Conservation (phyloP, 106 monocot genomes). For the Dendrobium chrysotoxum region DNA sequence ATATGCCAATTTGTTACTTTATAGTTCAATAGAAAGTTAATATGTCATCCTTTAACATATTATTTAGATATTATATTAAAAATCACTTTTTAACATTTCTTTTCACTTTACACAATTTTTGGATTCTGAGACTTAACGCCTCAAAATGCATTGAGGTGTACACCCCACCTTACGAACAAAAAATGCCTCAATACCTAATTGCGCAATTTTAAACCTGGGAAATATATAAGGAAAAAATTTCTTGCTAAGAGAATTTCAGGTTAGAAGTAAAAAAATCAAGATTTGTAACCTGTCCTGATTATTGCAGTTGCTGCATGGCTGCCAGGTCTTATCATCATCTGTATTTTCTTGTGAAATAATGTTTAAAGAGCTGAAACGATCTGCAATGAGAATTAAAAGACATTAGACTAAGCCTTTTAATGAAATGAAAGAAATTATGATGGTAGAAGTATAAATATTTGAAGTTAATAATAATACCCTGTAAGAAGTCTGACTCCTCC, state of each 20-base stretch:
- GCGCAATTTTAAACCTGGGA: too few species aligned
- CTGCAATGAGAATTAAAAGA: not conserved
- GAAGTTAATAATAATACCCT: not conserved
- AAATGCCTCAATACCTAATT: too few species aligned
- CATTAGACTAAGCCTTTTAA: not conserved
- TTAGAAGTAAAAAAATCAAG: not conserved
- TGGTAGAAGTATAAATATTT: not conserved
- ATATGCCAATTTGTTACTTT: too few species aligned
- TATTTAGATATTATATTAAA: too few species aligned
- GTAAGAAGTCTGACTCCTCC: not conserved
- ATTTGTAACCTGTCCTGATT: slow-evolving; percentile 5
- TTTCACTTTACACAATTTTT: too few species aligned
- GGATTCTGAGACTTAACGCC: too few species aligned
- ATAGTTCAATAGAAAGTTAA: too few species aligned
- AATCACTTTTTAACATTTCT: too few species aligned
- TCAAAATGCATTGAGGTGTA: too few species aligned
- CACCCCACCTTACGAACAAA: too few species aligned
- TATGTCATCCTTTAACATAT: too few species aligned
- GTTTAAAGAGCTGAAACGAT: slow-evolving; percentile 4
- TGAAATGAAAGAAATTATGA: not conserved
- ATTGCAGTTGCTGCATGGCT: not conserved
- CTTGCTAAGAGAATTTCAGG: not conserved
- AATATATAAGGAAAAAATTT: too few species aligned
- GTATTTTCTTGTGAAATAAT: not conserved
- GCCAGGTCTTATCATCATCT: not conserved